phyloP scores from a whole-genome alignment of 1,284 basidiomycete genomes.

The Polyporus tsugae region DNA sequence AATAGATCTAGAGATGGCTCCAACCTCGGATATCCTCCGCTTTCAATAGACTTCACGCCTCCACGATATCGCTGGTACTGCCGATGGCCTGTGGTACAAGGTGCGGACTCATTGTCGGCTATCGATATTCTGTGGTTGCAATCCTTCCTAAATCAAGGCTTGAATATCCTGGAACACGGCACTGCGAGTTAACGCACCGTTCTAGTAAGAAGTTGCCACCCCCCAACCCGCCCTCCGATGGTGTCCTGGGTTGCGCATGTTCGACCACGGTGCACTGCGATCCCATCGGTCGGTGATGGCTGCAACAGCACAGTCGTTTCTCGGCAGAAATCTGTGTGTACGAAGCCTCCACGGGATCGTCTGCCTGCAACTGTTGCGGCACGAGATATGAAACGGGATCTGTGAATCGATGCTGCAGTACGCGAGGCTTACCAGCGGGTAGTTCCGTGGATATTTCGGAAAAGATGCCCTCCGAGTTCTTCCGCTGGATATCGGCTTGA shows the following conservation, averaged over 20 bases:
- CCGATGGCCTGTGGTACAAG: no score
- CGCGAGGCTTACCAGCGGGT: background rate
- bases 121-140: no score
- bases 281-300: background rate
- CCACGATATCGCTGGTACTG: background rate
- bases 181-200: no score
- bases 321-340: background rate
- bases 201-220: background rate
- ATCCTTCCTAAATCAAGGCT: no score
- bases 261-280: background rate
- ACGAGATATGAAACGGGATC: background rate
- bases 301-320: background rate
- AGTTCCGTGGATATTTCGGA: background rate
- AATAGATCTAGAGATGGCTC: background rate
- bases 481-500: background rate
- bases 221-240: background rate
- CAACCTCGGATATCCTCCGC: no score
- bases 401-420: background rate
- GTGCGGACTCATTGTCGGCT: no score
- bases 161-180: no score
- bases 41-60: background rate
- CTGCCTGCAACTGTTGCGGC: background rate
- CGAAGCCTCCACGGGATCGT: background rate
- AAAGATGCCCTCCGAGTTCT: background rate
- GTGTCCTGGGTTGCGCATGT: background rate